These are phyloP conservation scores for Botryotinia convoluta DNA, from an alignment of 2,329 filamentous ascomycete species.

Conservation along the genomic window DNA sequence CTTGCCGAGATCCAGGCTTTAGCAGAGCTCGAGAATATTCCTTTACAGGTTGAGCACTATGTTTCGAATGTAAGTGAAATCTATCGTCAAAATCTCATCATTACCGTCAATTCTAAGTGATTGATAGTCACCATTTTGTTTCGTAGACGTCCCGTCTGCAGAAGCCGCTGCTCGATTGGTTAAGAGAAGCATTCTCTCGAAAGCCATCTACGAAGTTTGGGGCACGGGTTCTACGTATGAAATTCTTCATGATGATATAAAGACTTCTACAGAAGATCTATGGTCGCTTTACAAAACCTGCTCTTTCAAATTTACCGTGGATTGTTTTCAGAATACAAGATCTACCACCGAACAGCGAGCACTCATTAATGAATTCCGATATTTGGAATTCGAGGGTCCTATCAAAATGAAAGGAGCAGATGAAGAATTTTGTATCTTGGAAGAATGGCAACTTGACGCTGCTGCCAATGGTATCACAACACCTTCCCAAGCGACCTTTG, in stretches of 20 bases:
- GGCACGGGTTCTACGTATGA: constrained; percentile 66
- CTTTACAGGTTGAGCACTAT: constrained; percentile 74
- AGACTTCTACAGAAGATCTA: constrained; percentile 53
- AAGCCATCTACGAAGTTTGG: constrained; percentile 89
- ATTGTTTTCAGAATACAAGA: constrained; percentile 76
- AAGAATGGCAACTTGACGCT: constrained; percentile 66
- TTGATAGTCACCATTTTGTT: constrained; percentile 77
- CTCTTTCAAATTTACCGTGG: constrained; percentile 82
- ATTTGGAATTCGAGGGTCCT: constrained; percentile 72
- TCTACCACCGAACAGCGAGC: constrained; percentile 59
- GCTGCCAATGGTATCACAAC: constrained; percentile 48
- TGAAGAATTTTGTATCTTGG: constrained; percentile 75
- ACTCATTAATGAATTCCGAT: constrained; percentile 80
- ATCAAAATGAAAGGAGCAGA: constrained; percentile 75
- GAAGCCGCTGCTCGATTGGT: constrained; percentile 66
- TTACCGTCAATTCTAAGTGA: constrained; percentile 23
- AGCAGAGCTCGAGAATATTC: constrained; percentile 63
- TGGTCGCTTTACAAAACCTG: constrained; percentile 64
- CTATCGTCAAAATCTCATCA: constrained; percentile 21
- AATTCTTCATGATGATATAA: constrained; percentile 65
- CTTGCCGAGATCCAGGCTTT: constrained; percentile 79
- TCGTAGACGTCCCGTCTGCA: constrained; percentile 66
- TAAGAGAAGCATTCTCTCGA: constrained; percentile 73
- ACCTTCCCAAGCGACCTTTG: constrained; percentile 66
- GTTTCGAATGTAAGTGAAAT: constrained; percentile 61